These are phyloP conservation scores for Pistacia vera DNA, from an alignment of 345 rosid genomes.

Conservation along the genomic window DNA sequence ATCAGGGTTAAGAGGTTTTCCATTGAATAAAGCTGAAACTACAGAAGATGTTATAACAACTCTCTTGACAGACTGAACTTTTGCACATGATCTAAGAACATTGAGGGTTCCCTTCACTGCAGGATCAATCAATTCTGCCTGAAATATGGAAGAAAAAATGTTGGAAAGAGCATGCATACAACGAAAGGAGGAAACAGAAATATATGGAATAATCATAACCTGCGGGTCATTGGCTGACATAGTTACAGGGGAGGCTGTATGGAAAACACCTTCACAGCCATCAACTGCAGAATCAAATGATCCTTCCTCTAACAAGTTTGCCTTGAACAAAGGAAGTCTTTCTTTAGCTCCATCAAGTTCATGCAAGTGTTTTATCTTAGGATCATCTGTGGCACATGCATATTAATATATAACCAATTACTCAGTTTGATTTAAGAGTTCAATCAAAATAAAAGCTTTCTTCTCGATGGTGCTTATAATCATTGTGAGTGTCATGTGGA, in stretches of 20 bases:
- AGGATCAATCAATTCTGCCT: constrained; percentile 46
- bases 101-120: constrained; percentile 56
- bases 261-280: constrained; percentile 41
- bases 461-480: no score
- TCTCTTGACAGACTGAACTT: constrained; percentile 44
- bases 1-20: constrained; percentile 31
- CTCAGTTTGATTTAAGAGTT: no score
- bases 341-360: constrained; percentile 46
- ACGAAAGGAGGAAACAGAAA: no score
- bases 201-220: constrained; percentile 3
- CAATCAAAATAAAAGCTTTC: no score
- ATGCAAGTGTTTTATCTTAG: constrained; percentile 30
- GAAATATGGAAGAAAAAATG: background rate
- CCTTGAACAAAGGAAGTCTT: constrained; percentile 36
- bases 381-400: constrained; percentile 33
- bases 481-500: no score
- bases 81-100: constrained; percentile 47
- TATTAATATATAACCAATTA: no score
- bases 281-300: constrained; percentile 34
- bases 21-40: constrained; percentile 33
- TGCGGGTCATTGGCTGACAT: constrained; percentile 26
- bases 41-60: constrained; percentile 55
- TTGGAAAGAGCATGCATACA: background rate
- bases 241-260: constrained; percentile 36
- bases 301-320: constrained; percentile 36